Percentiles rank a stretch among this genome's conserved stretches.
Evolutionary conservation across 2,329 filamentous ascomycete species (phyloP).

Genomic region (Aplosporella prunicola): DNA sequence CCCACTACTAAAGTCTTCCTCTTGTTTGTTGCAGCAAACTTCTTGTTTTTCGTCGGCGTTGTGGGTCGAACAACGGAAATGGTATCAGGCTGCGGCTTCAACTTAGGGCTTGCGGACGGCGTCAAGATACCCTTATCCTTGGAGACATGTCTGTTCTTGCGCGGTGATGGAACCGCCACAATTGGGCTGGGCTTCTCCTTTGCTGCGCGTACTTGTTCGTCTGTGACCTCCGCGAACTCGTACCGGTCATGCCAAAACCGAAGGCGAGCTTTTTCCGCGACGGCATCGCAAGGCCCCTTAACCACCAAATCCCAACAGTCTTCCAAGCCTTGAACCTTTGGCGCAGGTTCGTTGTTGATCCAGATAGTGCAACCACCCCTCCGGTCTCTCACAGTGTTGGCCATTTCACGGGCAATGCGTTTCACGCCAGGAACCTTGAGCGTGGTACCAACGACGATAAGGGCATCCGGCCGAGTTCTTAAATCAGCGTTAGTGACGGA

Average conservation of each 20-base stretch:
- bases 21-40: too few species aligned
- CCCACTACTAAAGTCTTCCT: too few species aligned
- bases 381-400: slow-evolving; percentile 70
- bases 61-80: slow-evolving; percentile 17
- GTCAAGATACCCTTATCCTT: slow-evolving; percentile 26
- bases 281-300: slow-evolving; percentile 75
- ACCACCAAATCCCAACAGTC: slow-evolving; percentile 91
- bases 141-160: slow-evolving; percentile 6
- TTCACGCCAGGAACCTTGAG: slow-evolving; percentile 90
- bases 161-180: slow-evolving; percentile 13
- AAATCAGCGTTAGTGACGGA: slow-evolving; percentile 81
- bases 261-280: slow-evolving; percentile 62
- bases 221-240: slow-evolving; percentile 25
- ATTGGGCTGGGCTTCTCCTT: slow-evolving; percentile 22
- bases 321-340: slow-evolving; percentile 73
- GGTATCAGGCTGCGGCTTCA: slow-evolving; percentile 20
- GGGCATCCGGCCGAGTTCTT: slow-evolving; percentile 74
- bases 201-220: slow-evolving; percentile 23
- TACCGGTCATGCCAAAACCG: slow-evolving; percentile 46
- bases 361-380: slow-evolving; percentile 82
- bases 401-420: slow-evolving; percentile 83
- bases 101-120: slow-evolving; percentile 26
- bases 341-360: slow-evolving; percentile 85
- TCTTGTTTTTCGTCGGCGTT: slow-evolving; percentile 16
- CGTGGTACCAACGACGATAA: slow-evolving; percentile 91